Conservation (phyloP, 352 stramenopile species). For the Globisporangium emineosum region DNA sequence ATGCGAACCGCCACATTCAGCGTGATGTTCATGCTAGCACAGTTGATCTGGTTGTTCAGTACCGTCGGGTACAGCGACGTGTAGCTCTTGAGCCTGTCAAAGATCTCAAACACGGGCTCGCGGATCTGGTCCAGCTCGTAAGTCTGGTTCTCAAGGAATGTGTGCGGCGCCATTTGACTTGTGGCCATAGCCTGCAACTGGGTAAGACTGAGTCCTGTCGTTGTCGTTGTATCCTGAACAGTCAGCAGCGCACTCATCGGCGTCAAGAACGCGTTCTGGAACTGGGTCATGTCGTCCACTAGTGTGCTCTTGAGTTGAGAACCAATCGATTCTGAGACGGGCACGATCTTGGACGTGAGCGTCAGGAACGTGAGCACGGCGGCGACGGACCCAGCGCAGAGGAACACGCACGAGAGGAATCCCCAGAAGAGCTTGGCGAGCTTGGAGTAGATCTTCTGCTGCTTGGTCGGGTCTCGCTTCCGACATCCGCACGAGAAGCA, state of each 20-base stretch:
- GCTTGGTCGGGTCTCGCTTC: slow-evolving; percentile 35
- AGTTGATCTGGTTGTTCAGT: slow-evolving; percentile 30
- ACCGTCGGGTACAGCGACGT: slow-evolving; percentile 52
- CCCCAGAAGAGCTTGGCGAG: slow-evolving; percentile 44
- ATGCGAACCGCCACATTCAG: slow-evolving; percentile 46
- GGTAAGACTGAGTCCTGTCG: slow-evolving; percentile 20
- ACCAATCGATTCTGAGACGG: slow-evolving; percentile 23
- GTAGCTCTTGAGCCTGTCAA: slow-evolving; percentile 32
- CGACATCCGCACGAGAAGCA: slow-evolving; percentile 50
- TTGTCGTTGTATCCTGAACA: background rate
- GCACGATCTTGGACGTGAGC: slow-evolving; percentile 31
- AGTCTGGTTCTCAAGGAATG: slow-evolving; percentile 49
- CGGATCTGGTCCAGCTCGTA: slow-evolving; percentile 29
- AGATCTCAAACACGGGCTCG: slow-evolving; percentile 37
- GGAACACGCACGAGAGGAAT: slow-evolving; percentile 27
- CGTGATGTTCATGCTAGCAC: slow-evolving; percentile 43
- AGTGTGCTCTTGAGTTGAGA: slow-evolving; percentile 27
- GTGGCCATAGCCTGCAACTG: slow-evolving; percentile 27
- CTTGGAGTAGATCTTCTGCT: slow-evolving; percentile 47
- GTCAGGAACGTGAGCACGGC: slow-evolving; percentile 30
- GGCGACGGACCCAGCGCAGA: slow-evolving; percentile 22
- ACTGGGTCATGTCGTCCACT: slow-evolving; percentile 26
- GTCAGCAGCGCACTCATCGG: slow-evolving; percentile 34
- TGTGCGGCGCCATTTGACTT: slow-evolving; percentile 28
- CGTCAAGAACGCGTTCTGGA: slow-evolving; percentile 32